Base-by-base conservation (phyloP, 2,329 filamentous ascomycete genomes). In the Drechslerella dactyloides region DNA sequence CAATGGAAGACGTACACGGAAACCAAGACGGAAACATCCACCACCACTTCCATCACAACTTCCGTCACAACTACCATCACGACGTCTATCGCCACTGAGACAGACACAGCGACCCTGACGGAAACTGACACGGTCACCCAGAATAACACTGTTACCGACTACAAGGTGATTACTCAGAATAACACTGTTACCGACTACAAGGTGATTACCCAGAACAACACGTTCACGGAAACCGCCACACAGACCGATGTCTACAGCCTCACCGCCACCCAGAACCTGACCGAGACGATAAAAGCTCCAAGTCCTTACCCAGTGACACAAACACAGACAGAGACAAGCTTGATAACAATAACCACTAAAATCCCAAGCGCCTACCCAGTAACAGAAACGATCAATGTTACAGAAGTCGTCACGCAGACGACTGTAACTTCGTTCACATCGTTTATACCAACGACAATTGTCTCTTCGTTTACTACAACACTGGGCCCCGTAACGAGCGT, bases 331-430 rank as follows among this genome's bases (percentile, higher is more conserved):
- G 33, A 35, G 10, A 69, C 65, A 27, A 64, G 54, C 21, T 52
- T 70, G 11, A 60, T 64, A n/a, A 69, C 65, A 7, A 52, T 62
- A 42, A 70, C 66, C 8, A 70, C 66, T 19, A 40, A 54, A 10
- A 21, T 70, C 15, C 66, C 66, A 33, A 70, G 59, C 35, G 54
- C 68, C 2, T 72, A 72, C 30, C 60, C 68, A 8, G 68, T 72
- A 13, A 72, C 68, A 1, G 48, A 72, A 19, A 72, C 68, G 7
- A 52, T 53, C 33, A 42, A 65, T n/a, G 60, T 55, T 8, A 72
- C 68, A 2, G 68, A 72, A 15, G 52, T 72, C 1, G 15, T 60
- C 21, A 72, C 60, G 7, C 56, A 60, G 8, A 60, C 55, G 7
- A 23, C 64, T 23, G 56, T 65, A 5, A 60, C 68, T 44, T 60